These are phyloP conservation scores for Pistacia vera DNA, from an alignment of 345 rosid species.

Conservation along the genomic window DNA sequence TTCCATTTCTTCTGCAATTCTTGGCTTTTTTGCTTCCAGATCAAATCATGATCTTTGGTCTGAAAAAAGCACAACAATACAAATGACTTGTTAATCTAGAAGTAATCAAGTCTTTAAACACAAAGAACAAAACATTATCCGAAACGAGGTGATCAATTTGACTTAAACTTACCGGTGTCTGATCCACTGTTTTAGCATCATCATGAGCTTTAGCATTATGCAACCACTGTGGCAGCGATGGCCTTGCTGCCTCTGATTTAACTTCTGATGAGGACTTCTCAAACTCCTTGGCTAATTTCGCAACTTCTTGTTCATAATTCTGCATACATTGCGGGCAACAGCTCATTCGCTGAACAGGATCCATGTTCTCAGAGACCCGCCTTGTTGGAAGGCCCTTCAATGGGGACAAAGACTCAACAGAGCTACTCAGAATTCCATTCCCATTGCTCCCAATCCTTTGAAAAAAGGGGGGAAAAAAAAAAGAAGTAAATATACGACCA, in stretches of 20 bases:
- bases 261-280: constrained; percentile 49
- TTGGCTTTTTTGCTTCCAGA: constrained; percentile 46
- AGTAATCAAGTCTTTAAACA: neutral
- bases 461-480: neutral
- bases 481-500: neutral
- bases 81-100: neutral
- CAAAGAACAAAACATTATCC: neutral
- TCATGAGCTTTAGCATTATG: constrained; percentile 59
- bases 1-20: constrained; percentile 91
- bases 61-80: constrained; percentile 20
- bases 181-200: constrained; percentile 40
- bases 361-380: constrained; percentile 47
- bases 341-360: constrained; percentile 44
- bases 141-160: constrained; percentile 1
- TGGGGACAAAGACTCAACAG: constrained; percentile 60
- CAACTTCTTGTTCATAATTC: constrained; percentile 69
- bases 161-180: constrained; percentile 35
- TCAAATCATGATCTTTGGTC: constrained; percentile 62
- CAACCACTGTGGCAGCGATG: constrained; percentile 73
- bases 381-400: constrained; percentile 52
- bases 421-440: constrained; percentile 57
- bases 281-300: constrained; percentile 36
- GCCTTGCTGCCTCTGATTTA: constrained; percentile 47
- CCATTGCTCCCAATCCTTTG: constrained; percentile 62
- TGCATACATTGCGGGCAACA: constrained; percentile 71